Percentiles rank a stretch among this genome's conserved stretches.
phyloP scores from a whole-genome alignment of 2,329 filamentous ascomycete genomes.

The Neurospora sp. region DNA sequence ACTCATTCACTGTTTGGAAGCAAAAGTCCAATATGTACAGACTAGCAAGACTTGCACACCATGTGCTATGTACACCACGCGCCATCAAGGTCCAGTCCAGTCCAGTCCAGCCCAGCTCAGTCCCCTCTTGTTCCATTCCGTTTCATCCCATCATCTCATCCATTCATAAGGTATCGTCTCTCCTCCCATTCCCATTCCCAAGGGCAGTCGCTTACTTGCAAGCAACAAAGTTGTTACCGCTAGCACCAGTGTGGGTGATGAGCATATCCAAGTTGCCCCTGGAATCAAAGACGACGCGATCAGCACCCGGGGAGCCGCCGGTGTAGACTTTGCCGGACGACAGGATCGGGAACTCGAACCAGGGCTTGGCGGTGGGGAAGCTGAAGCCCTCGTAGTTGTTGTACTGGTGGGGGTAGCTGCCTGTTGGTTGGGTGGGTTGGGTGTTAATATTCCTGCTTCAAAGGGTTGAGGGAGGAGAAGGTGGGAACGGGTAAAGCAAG shows the following conservation, averaged over 20 bases:
- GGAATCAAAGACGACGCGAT: conserved; percentile 52
- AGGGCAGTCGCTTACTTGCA: conserved; percentile 25
- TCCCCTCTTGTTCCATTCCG: neutral
- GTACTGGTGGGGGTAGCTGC: conserved; percentile 33
- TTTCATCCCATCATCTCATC: neutral
- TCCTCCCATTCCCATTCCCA: neutral
- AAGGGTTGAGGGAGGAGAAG: neutral
- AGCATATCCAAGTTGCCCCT: conserved; percentile 42
- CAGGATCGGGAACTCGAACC: conserved; percentile 35
- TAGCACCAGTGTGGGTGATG: conserved; percentile 58
- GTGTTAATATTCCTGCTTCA: neutral
- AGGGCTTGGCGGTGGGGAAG: conserved; percentile 28
- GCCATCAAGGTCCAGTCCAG: neutral
- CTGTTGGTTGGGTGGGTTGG: conserved; percentile 4
- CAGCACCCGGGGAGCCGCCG: conserved; percentile 48
- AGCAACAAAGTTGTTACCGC: conserved; percentile 52
- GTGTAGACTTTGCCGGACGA: conserved; percentile 25
- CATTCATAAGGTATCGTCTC: neutral
- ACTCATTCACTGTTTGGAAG: neutral
- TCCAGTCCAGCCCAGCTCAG: neutral
- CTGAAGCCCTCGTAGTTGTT: conserved; percentile 33
- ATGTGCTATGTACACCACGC: neutral
- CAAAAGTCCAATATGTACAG: neutral
- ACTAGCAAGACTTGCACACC: neutral
- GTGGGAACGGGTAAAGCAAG: neutral